A percentile compares a stretch with the other conserved stretches of the same genome.
Conservation (phyloP, 768 basidiomycete genomes). For the Suillus brevipes region DNA sequence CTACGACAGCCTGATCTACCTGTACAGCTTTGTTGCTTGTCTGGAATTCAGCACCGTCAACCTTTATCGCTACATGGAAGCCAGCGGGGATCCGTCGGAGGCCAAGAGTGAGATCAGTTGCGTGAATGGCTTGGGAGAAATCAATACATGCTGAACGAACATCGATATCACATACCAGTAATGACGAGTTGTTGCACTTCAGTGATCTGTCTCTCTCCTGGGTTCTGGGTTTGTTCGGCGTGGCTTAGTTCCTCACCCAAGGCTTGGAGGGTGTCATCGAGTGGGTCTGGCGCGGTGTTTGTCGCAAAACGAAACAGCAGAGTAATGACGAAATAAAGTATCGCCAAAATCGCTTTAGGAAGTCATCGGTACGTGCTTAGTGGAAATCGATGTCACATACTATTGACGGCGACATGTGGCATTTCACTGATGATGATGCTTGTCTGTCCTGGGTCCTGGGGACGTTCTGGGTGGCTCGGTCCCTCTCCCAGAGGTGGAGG, state of each 20-base stretch:
- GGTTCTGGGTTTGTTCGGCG: no score
- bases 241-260: no score
- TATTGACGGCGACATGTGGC: no score
- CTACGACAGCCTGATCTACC: no score
- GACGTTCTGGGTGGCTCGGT: not conserved
- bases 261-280: no score
- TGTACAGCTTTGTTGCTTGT: not conserved
- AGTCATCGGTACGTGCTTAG: no score
- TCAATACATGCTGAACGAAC: not conserved
- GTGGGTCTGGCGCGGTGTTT: no score
- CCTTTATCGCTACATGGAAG: constrained; percentile 6
- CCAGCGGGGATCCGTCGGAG: constrained; percentile 12
- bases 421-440: not conserved
- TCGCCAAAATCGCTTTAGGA: no score
- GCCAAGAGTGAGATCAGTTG: constrained; percentile 7
- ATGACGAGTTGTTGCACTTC: not conserved
- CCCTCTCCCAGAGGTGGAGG: not conserved
- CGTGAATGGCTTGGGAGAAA: constrained; percentile 9
- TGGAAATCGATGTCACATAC: no score
- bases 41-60: not conserved
- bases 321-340: no score
- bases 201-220: no score
- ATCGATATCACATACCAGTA: not conserved
- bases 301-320: no score
- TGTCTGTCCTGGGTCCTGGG: not conserved